Base-by-base conservation (phyloP, 805 yeast genomes). In the Saccharomycopsis microspora region DNA sequence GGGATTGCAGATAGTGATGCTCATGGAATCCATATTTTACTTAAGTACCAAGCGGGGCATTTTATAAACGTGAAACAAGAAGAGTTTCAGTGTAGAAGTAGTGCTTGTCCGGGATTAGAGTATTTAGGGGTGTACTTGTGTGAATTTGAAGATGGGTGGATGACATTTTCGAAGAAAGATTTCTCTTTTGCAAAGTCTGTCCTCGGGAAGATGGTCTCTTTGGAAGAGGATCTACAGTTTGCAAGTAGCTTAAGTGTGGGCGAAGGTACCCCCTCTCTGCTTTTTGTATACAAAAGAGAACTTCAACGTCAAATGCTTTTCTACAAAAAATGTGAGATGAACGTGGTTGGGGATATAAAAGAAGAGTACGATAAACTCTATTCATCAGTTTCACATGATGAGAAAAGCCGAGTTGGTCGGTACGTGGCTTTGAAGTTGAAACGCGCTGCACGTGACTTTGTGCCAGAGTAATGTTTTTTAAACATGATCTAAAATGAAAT, bases 1-100 rank as follows among this genome's bases (percentile, higher is more conserved):
- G 76, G 77, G 0, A 64, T 72, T 51, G 74, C 77, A 30, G 90
- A 83, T 60, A 70, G 81, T 31, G 90, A 83, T 57, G 75, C 83
- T 2, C 74, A 78, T 60, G 90, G 89, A 0, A 57, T 78, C 5
- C 67, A 70, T 56, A 83, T 82, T n/a, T 69, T 73, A 39, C 57
- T 65, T 31, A 49, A 51, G 29, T 51, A 51, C 38, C 38, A 31
- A 36, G 31, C 45, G n/a, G 54, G 54, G n/a, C 44, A 47, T 33
- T 19, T 6, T 1, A 5, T 9, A 29, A n/a, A 9, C 32, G 9
- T 19, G n/a, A n/a, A 11, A 32, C 27, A 11, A n/a, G n/a, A 27
- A 9, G 36, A 8, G 10, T 34, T 34, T 8, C 36, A 34, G 36
- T 8, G n/a, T 34, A 34, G 36, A n/a, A n/a, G 8, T 2, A 34